Evolutionary conservation across 805 yeast species (phyloP).

Genomic region (Ogataea dorogensis): DNA sequence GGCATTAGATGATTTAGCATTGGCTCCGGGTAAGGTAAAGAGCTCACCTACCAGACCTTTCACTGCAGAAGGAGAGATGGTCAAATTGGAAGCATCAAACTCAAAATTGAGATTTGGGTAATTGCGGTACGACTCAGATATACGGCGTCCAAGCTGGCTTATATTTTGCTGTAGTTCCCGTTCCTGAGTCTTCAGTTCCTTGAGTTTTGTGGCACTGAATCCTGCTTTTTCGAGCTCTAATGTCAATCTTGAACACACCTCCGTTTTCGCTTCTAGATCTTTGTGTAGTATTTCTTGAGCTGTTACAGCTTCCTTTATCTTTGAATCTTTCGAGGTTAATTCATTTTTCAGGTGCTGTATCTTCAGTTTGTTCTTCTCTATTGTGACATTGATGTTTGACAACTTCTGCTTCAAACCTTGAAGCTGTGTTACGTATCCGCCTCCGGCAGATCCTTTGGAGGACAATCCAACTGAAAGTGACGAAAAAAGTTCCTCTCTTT

Average conservation of each 20-base stretch:
- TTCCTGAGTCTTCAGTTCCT: slow-evolving; percentile 41
- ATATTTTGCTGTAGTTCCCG: neutral
- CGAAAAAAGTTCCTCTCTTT: slow-evolving; percentile 76
- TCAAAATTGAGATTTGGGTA: slow-evolving; percentile 75
- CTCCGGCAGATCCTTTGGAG: slow-evolving; percentile 69
- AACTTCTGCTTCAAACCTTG: slow-evolving; percentile 57
- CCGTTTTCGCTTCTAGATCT: slow-evolving; percentile 44
- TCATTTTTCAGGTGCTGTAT: slow-evolving; percentile 57
- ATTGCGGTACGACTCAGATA: slow-evolving; percentile 57
- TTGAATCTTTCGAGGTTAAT: slow-evolving; percentile 42
- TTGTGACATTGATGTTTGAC: slow-evolving; percentile 50
- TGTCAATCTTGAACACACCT: slow-evolving; percentile 39
- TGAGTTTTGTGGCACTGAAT: slow-evolving; percentile 35
- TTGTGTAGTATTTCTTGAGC: slow-evolving; percentile 43
- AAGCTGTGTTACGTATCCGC: slow-evolving; percentile 75
- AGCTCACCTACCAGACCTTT: slow-evolving; percentile 90
- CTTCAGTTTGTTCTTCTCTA: slow-evolving; percentile 60
- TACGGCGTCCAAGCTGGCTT: slow-evolving; percentile 5
- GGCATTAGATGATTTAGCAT: slow-evolving; percentile 69
- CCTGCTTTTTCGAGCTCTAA: slow-evolving; percentile 40
- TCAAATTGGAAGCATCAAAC: slow-evolving; percentile 61
- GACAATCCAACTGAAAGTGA: slow-evolving; percentile 89
- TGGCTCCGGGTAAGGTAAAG: slow-evolving; percentile 58
- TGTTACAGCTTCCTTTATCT: slow-evolving; percentile 49
- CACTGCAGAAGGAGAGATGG: slow-evolving; percentile 61